A percentile compares a stretch with the other conserved stretches of the same genome.
phyloP scores from a whole-genome alignment of 768 basidiomycete species.

The Mrakia hoshinonis region DNA sequence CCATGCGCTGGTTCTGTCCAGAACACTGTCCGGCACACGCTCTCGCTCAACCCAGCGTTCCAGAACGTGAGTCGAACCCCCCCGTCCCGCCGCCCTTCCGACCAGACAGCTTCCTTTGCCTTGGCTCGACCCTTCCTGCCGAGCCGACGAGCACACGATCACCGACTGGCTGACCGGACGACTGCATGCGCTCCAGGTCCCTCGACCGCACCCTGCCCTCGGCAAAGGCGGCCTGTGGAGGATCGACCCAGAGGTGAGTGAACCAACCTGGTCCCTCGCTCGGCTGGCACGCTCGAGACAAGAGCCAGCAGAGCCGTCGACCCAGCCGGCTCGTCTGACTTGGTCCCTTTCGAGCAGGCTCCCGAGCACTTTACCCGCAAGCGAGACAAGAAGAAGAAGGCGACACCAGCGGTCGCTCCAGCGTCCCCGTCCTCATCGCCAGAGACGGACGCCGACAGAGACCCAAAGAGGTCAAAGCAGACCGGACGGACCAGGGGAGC shows the following conservation, averaged over 20 bases:
- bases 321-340: neutral
- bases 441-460: too few relatives aligned
- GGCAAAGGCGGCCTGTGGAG: conserved; percentile 18
- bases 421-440: too few relatives aligned
- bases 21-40: conserved; percentile 19
- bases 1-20: neutral
- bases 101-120: neutral
- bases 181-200: neutral
- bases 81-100: neutral
- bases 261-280: neutral
- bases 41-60: conserved; percentile 17
- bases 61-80: neutral
- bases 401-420: too few relatives aligned
- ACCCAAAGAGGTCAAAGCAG: too few relatives aligned
- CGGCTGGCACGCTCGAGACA: neutral
- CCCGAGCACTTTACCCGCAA: conserved; percentile 18
- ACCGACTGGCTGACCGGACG: too few relatives aligned
- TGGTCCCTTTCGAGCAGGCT: neutral
- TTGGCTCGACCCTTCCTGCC: neutral
- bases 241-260: conserved; percentile 6
- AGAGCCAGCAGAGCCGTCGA: neutral
- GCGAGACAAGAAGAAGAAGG: conserved; percentile 11
- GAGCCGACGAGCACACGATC: too few relatives aligned
- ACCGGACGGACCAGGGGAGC: too few relatives aligned
- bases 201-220: neutral